These are phyloP conservation scores for Porphyrellus cyaneotinctus DNA, from an alignment of 768 basidiomycete genomes.

Conservation along the genomic window DNA sequence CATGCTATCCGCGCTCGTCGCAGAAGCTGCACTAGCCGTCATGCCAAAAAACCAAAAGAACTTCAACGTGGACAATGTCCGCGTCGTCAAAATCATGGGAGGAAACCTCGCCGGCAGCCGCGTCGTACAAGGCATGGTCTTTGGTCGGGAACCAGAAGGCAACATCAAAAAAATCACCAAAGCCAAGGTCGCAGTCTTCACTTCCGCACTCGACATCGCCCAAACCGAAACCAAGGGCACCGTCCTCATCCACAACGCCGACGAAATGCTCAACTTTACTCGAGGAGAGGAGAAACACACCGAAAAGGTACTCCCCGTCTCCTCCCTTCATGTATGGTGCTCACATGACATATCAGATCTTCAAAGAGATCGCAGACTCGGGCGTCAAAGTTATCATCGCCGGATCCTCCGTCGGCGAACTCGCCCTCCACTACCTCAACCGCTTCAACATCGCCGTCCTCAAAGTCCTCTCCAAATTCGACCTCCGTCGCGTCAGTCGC, in stretches of 20 bases:
- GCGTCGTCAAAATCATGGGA: constrained; percentile 99
- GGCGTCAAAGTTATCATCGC: constrained; percentile 94
- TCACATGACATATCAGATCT: constrained; percentile 53
- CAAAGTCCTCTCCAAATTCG: constrained; percentile 97
- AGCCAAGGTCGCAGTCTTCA: constrained; percentile 95
- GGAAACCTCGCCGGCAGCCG: constrained; percentile 79
- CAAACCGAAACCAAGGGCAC: constrained; percentile 99
- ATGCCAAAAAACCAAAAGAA: constrained; percentile 87
- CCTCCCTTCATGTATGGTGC: not conserved
- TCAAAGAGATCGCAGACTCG: constrained; percentile 95
- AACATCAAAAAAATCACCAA: constrained; percentile 75
- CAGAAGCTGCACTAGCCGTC: constrained; percentile 88
- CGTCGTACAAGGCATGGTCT: constrained; percentile 97
- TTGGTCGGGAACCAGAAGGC: constrained; percentile 93
- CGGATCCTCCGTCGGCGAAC: constrained; percentile 89
- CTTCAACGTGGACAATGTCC: constrained; percentile 98
- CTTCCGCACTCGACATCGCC: constrained; percentile 84
- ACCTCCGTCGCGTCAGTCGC: constrained; percentile 88
- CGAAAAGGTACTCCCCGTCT: constrained; percentile 57
- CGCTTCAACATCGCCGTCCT: constrained; percentile 90
- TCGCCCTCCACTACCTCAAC: constrained; percentile 96
- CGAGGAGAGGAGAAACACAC: constrained; percentile 94
- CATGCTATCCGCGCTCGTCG: constrained; percentile 73
- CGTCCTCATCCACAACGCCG: constrained; percentile 89
- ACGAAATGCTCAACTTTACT: constrained; percentile 97